Evolutionary conservation across 2,329 filamentous ascomycete species (phyloP), one percentile per base, ranked within the genome.

Genomic region (Purpureocillium lavendulum): DNA sequence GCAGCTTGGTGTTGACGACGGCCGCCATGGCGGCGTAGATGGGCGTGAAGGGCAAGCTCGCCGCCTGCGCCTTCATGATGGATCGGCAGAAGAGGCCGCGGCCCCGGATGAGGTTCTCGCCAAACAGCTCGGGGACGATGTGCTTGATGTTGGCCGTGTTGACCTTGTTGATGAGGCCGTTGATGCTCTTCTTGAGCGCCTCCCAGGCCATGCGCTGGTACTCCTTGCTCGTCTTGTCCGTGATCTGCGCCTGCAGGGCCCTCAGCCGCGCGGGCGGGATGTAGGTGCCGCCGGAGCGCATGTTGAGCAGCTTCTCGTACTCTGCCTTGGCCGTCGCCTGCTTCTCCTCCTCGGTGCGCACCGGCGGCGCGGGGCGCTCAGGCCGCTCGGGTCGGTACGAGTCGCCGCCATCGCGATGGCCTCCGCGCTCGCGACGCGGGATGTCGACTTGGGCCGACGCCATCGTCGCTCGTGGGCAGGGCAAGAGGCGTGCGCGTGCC

Each of bases 131-230:
- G 2, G 90, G 90, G 17, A 97, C 88, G 46, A 98, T 96, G 57
- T 85, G 77, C 65, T 98, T 97, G 73, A 98, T 97, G 62, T 98
- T 98, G 28, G 85, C 87, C 40, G 90, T 86, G 64, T 97, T 97
- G 70, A 96, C 85, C 70, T 98, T 98, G 75, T 98, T 98, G 73
- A 98, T 95, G 49, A 98, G 69, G 52, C 92, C 92, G 59, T 98
- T 97, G 66, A 98, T 95, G 36, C 86, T 92, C 71, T 98, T 98
- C 70, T 98, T 98, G 56, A 98, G 69, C 11, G 90, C 90, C 64
- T 98, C 92, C 92, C 92, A 98, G 8, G 89, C 88, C 87, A 98
- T 94, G 53, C 92, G 86, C 73, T 97, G 92, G 59, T 95, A 97
- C 66, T 97, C 92, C 64, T 95, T 94, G 63, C 83, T 94, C 40